Conservation (phyloP, 2,329 filamentous ascomycete genomes). For the Penicillium sp. region DNA sequence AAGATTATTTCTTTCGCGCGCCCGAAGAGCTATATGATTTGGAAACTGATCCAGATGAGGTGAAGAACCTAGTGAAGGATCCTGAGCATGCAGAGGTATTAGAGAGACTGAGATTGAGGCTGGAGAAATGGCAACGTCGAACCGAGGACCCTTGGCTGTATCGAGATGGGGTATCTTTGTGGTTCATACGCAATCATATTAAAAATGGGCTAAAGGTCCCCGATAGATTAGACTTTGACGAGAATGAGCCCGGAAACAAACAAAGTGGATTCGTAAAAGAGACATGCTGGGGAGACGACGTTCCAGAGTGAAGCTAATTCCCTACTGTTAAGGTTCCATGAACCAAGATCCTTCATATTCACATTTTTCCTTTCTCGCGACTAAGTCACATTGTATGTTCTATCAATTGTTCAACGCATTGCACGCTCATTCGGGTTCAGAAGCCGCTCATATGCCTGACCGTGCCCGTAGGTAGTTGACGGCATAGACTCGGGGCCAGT, state of each 20-base stretch:
- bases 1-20: conserved; percentile 46
- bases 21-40: conserved; percentile 53
- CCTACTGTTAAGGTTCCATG: not conserved
- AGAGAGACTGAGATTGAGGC: conserved; percentile 29
- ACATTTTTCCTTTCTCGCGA: too few relatives aligned
- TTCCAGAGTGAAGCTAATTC: not conserved
- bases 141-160: conserved; percentile 38
- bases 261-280: not conserved
- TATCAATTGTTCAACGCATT: not conserved
- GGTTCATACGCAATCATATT: conserved; percentile 15
- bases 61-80: conserved; percentile 46
- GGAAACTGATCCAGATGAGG: conserved; percentile 47
- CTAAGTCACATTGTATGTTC: not conserved
- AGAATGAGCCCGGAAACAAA: conserved; percentile 9
- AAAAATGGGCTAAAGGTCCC: conserved; percentile 17
- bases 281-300: not conserved
- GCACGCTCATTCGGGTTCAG: not conserved
- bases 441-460: not conserved
- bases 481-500: not conserved
- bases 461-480: not conserved
- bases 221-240: conserved; percentile 24
- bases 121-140: conserved; percentile 37
- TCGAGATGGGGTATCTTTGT: conserved; percentile 23
- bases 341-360: too few relatives aligned
- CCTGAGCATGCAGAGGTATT: conserved; percentile 33